Base-by-base conservation (phyloP, 768 basidiomycete genomes). In the Naematelia encephala region DNA sequence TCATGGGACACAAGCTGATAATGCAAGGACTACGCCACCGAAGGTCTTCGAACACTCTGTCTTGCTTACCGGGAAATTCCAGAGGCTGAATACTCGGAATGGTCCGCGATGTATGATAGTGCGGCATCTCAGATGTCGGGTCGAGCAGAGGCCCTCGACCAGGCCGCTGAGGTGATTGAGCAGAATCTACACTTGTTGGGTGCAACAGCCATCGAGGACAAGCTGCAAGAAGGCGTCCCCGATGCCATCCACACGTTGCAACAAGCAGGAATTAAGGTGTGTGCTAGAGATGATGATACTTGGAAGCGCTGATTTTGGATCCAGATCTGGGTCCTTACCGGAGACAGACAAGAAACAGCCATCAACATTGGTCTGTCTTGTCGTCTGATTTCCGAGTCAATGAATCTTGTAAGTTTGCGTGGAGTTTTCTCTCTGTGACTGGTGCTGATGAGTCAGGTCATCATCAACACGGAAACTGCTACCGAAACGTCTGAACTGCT, bases 281-380 rank as follows among this genome's bases (percentile, higher is more conserved):
- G 66, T 47, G n/a, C 19, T 14, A 34, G 19, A 10, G 1, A 2
- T 34, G 19, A 8, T 13, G 29, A n/a, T 8, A 10, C 19, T 8
- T 2, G n/a, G 12, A n/a, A 19, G 21, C 29, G 53, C 51, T 56
- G 51, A 56, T 5, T 29, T 25, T 22, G 3, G n/a, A 23, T 28
- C 34, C 63, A 88, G 87, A 86, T 99, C 16, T 99, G 96, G 96
- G 93, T 99, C 5, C 80, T 99, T 51, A 99, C 96, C 1, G 96
- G 96, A 0, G 96, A 99, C 77, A 82, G 96, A 64, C 96, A 99
- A 79, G 96, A 99, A 78, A 99, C 96, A 1, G 96, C 96, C 14
- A 97, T 99, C 78, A 99, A 99, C 70, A 98, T 99, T 63, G 96
- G 96, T 53, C 87, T 98, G 83, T 94, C 92, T 1, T 98, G 96